Conservation (phyloP, 2,329 filamentous ascomycete genomes). For the Neonectria punicea region DNA sequence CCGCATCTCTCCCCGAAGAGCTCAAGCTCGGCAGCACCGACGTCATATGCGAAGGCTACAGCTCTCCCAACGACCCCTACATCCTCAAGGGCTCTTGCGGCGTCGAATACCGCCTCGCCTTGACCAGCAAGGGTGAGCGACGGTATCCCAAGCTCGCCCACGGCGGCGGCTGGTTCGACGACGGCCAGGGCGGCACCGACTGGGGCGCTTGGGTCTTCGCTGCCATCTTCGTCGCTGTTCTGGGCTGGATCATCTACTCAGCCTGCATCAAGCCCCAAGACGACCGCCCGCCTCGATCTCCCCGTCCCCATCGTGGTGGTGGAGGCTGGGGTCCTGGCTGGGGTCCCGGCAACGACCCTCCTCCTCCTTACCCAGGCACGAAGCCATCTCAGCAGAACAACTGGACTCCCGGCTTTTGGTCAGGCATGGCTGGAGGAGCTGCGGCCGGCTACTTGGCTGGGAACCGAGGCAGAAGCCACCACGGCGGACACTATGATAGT, state of each 20-base stretch:
- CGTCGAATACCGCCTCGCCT: constrained; percentile 83
- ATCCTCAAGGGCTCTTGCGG: constrained; percentile 93
- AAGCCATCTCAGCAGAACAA: constrained; percentile 54
- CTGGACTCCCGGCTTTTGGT: constrained; percentile 82
- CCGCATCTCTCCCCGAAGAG: constrained; percentile 68
- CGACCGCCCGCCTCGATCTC: constrained; percentile 29
- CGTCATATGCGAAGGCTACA: constrained; percentile 92
- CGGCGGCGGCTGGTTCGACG: constrained; percentile 49
- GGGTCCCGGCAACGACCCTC: constrained; percentile 60
- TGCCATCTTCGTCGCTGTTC: constrained; percentile 68
- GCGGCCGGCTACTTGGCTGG: constrained; percentile 75
- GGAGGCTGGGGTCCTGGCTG: constrained; percentile 54
- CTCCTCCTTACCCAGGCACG: constrained; percentile 57
- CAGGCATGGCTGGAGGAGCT: constrained; percentile 72
- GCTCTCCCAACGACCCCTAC: constrained; percentile 78
- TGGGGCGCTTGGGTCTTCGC: constrained; percentile 64
- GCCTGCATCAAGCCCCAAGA: constrained; percentile 51
- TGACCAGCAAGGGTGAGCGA: constrained; percentile 81
- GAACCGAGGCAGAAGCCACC: constrained; percentile 52
- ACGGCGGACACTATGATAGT: constrained; percentile 39
- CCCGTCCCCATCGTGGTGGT: constrained; percentile 46
- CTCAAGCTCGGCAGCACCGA: constrained; percentile 84
- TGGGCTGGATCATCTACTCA: constrained; percentile 70
- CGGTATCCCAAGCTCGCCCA: constrained; percentile 69
- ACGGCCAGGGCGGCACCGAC: constrained; percentile 46